Evolutionary conservation across 1,284 basidiomycete species (phyloP).

Genomic region (Heterobasidion occidentale): DNA sequence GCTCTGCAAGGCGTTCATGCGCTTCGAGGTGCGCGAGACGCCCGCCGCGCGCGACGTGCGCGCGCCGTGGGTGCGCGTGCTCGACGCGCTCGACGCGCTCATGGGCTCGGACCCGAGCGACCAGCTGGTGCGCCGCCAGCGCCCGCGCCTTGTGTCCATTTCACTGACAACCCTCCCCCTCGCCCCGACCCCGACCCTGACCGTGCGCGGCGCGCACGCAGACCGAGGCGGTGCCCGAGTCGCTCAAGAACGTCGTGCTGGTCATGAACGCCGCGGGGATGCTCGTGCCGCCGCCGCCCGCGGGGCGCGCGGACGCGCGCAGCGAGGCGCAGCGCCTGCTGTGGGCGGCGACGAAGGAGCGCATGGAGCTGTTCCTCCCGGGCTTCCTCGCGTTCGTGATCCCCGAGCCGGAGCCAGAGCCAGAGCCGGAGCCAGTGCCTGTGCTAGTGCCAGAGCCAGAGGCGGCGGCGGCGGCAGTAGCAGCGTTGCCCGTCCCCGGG

Average conservation of each 20-base stretch:
- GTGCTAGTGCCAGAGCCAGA: constrained; percentile 12
- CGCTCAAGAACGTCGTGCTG: constrained; percentile 92
- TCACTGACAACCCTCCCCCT: neutral
- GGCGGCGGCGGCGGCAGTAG: neutral
- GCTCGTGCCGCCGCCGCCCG: constrained; percentile 59
- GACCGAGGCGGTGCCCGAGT: constrained; percentile 94
- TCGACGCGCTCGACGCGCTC: constrained; percentile 85
- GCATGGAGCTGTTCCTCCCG: constrained; percentile 84
- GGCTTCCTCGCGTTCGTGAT: constrained; percentile 78
- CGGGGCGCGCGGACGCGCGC: constrained; percentile 40
- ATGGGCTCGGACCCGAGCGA: constrained; percentile 83
- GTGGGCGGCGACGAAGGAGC: constrained; percentile 79
- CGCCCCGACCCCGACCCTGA: neutral
- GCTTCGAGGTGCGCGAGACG: constrained; percentile 76
- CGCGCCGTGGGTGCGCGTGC: constrained; percentile 84
- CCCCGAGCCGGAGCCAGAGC: constrained; percentile 28
- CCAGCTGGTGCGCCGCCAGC: constrained; percentile 61
- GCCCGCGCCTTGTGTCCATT: neutral
- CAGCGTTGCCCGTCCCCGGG: neutral
- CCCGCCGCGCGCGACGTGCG: constrained; percentile 40
- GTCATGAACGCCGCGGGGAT: constrained; percentile 91
- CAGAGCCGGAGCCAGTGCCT: constrained; percentile 12
- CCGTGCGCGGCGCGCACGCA: constrained; percentile 23
- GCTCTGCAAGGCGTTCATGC: constrained; percentile 93
- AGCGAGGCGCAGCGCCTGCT: constrained; percentile 66